These are phyloP conservation scores for Pestalotiopsis sp. DNA, from an alignment of 2,329 filamentous ascomycete genomes.

Conservation along the genomic window DNA sequence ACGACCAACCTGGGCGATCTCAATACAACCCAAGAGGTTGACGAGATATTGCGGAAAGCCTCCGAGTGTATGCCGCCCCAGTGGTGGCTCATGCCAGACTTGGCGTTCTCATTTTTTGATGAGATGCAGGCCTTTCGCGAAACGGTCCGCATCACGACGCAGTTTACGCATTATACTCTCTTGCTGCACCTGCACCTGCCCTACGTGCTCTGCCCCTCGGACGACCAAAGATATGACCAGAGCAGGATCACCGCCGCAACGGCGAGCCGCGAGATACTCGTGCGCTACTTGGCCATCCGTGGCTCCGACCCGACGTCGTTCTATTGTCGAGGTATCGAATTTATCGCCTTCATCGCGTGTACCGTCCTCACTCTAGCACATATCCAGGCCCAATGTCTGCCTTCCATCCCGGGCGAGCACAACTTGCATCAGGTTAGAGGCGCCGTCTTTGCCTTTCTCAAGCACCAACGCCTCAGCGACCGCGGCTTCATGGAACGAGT, in stretches of 20 bases:
- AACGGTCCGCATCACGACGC: slow-evolving; percentile 37
- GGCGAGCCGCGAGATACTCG: slow-evolving; percentile 43
- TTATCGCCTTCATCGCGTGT: slow-evolving; percentile 40
- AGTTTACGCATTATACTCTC: slow-evolving; percentile 43
- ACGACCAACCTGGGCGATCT: background rate
- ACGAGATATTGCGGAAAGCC: background rate
- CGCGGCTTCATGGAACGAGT: slow-evolving; percentile 7
- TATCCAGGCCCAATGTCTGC: slow-evolving; percentile 26
- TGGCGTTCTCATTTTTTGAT: slow-evolving; percentile 13
- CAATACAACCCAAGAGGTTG: background rate
- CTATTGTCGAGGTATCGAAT: slow-evolving; percentile 44
- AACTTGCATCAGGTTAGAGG: background rate
- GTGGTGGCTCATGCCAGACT: background rate
- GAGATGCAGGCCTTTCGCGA: slow-evolving; percentile 25
- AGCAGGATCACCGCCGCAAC: slow-evolving; percentile 39
- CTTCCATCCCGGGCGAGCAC: background rate
- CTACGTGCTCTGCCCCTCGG: slow-evolving; percentile 34
- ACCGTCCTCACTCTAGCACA: slow-evolving; percentile 41
- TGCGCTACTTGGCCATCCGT: slow-evolving; percentile 38
- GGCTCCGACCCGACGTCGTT: slow-evolving; percentile 24
- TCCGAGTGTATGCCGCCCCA: background rate
- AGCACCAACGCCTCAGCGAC: background rate
- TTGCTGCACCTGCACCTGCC: slow-evolving; percentile 45
- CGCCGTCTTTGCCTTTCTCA: slow-evolving; percentile 4
- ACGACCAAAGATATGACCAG: slow-evolving; percentile 33